Evolutionary conservation across 2,329 filamentous ascomycete species (phyloP).

Genomic region (Aspergillus flavus): DNA sequence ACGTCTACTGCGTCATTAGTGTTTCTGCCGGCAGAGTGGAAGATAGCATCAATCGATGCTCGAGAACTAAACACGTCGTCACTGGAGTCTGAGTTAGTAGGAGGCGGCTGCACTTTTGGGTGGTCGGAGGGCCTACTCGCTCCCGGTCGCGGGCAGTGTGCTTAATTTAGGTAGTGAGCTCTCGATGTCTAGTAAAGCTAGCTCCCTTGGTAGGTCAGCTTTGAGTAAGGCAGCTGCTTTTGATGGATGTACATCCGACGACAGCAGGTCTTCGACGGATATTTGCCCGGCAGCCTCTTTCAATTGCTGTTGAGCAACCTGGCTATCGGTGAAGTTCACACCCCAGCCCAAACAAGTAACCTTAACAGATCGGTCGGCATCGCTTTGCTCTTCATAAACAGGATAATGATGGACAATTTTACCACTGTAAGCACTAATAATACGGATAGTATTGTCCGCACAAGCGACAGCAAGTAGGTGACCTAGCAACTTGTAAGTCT

Average conservation of each 20-base stretch:
- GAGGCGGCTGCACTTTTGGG: neutral
- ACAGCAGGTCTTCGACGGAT: conserved; percentile 46
- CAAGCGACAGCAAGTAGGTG: conserved; percentile 81
- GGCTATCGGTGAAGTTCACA: conserved; percentile 56
- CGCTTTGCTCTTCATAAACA: conserved; percentile 26
- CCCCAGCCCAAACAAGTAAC: conserved; percentile 58
- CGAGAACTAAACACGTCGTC: conserved; percentile 69
- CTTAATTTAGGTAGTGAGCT: conserved; percentile 75
- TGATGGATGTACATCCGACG: conserved; percentile 39
- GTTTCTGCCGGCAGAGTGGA: conserved; percentile 62
- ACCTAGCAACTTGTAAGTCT: conserved; percentile 22
- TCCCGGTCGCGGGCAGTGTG: conserved; percentile 66
- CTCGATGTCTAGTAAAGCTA: conserved; percentile 76
- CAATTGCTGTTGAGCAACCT: conserved; percentile 47
- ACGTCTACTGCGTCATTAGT: conserved; percentile 77
- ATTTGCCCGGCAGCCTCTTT: conserved; percentile 35
- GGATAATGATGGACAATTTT: conserved; percentile 76
- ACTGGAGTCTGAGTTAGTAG: conserved; percentile 34
- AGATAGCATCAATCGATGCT: conserved; percentile 69
- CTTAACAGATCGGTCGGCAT: conserved; percentile 21
- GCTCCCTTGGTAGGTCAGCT: conserved; percentile 68
- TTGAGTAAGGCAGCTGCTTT: conserved; percentile 41
- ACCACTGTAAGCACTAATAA: conserved; percentile 77
- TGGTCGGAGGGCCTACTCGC: conserved; percentile 48
- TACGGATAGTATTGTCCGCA: conserved; percentile 75